Conservation (phyloP, 164 flowering plant species). For the Nymphaea thermarum region DNA sequence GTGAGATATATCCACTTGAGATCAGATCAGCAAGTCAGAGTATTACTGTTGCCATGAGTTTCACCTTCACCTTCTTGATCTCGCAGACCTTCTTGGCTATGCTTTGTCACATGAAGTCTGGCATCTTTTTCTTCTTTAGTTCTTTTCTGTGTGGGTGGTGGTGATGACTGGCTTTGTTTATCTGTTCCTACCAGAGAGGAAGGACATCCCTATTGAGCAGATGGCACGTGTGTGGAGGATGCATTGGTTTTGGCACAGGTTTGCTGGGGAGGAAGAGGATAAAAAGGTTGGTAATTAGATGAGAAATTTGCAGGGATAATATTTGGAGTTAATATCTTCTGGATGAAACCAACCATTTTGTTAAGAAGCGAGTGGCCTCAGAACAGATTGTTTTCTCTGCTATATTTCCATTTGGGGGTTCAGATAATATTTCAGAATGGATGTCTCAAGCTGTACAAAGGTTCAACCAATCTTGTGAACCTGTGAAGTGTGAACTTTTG, state of each 20-base stretch:
- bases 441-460: too few relatives aligned
- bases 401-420: too few relatives aligned
- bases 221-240: constrained; percentile 16
- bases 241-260: constrained; percentile 17
- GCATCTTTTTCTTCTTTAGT: constrained; percentile 24
- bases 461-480: too few relatives aligned
- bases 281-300: too few relatives aligned
- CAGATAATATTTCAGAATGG: too few relatives aligned
- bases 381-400: too few relatives aligned
- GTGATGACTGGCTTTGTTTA: constrained; percentile 19
- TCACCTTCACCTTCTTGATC: constrained; percentile 15
- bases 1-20: constrained; percentile 22
- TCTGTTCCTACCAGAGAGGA: constrained; percentile 18
- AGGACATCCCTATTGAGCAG: constrained; percentile 15
- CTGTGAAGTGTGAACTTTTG: too few relatives aligned
- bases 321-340: too few relatives aligned
- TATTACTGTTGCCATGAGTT: constrained; percentile 12
- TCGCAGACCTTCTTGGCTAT: constrained; percentile 19
- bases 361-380: too few relatives aligned
- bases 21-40: constrained; percentile 20
- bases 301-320: too few relatives aligned
- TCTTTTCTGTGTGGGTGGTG: constrained; percentile 23
- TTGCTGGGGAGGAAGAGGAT: constrained; percentile 2
- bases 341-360: too few relatives aligned
- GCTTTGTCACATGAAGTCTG: constrained; percentile 22